Evolutionary conservation across 2,329 filamentous ascomycete genomes (phyloP), one percentile per base, ranked within the genome.

Genomic region (Ustilaginoidea virens): DNA sequence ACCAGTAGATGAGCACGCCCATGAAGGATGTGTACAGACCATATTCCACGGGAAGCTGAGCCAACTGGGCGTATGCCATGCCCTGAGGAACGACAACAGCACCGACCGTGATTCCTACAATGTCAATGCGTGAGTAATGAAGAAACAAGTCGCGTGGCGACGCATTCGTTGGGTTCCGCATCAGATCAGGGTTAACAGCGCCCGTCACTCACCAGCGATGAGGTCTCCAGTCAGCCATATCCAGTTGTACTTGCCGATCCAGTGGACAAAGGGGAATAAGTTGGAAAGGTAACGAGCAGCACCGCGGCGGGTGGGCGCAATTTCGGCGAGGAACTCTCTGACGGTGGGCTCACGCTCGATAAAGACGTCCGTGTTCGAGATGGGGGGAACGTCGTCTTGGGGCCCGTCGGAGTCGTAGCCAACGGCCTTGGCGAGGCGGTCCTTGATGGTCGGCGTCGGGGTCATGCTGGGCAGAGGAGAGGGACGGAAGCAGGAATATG

Each of bases 1-100:
- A 86, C 87, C 87, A 96, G 55, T 96, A 96, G 41, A 93, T 65
- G 37, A 93, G 53, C 13, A 94, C 86, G 35, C 87, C 87, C 72
- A 94, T 92, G 47, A 96, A 96, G 0, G 86, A 93, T 1, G 87
- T 86, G 41, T 58, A 58, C 12, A 67, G 43, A 10, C 63, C 63
- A 42, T 60, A 67, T 37, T 67, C 56, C 16, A 61, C 53, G 4
- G 52, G 48, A 27, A 67, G 53, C 33, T 56, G 47, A 3, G 63
- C 63, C 12, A 67, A 46, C 20, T 58, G 44, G 13, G 63, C 63
- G 32, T 67, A 67, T 3, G 62, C 63, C 63, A 67, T 67, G 23
- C 57, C 56, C 41, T 67, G 63, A 3, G 63, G 63, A n/a, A 68
- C 60, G 28, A 66, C 62, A 4, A 67, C 62, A 29, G 61, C 61